Base-by-base conservation (phyloP, 2,329 filamentous ascomycete species). In the Phaeosphaeria sp. region DNA sequence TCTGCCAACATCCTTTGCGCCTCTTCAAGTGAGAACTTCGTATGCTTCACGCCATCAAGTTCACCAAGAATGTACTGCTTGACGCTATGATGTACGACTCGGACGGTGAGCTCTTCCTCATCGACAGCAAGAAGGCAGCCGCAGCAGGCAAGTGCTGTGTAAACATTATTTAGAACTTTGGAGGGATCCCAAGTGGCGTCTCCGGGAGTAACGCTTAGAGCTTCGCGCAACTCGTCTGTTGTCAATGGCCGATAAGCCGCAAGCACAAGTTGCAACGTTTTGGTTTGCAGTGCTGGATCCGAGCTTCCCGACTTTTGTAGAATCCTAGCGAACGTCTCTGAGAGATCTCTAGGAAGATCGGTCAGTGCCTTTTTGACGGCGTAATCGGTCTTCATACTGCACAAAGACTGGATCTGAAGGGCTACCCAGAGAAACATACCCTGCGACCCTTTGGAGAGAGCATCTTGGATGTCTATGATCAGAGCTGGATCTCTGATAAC, bases 211-310 rank as follows among this genome's bases (percentile, higher is more conserved):
- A 82, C 75, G 15, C 78, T 78, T 0, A 80, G 50, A 4, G 77
- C 77, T 66, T 81, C 79, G 20, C 71, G 67, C 48, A 82, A 63
- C 49, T 81, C 74, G 0, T 75, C 65, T 0, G 50, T 59, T 0
- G 71, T 74, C 7, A 81, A 55, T 0, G 76, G 72, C 7, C 73
- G 69, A 0, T 41, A 52, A 13, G 76, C 75, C 0, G 61, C 67
- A 0, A 64, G 51, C 1, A 81, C 25, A 30, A 80, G 52, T 17
- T 78, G 60, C 0, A 82, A 2, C 22, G 58, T 4, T 17, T 61
- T 48, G 77, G 72, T 15, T 71, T 73, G 1, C 49, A 33, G 46
- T 53, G 52, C 27, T 54, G 60, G 39, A 27, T 62, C 48, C 2
- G 39, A 53, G 1, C 11, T 25, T 50, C 52, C 53, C 13, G 53